A percentile compares a stretch with the other conserved stretches of the same genome.
Conservation (phyloP, 495 filamentous ascomycete species). For the Hypomontagnella submonticulosa region DNA sequence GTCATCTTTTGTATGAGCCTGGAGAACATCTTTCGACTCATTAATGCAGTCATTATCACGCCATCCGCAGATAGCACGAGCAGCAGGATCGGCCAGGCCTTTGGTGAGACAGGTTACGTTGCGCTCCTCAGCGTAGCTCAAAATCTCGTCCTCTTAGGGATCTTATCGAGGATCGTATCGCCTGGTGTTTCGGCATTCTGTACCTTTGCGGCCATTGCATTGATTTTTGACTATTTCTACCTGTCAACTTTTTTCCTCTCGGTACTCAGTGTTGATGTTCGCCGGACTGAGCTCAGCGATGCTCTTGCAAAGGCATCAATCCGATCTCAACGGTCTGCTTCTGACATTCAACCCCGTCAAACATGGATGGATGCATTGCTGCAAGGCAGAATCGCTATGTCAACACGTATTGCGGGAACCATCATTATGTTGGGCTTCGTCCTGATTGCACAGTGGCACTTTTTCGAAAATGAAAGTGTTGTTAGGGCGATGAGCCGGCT, state of each 20-base stretch:
- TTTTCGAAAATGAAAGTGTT: constrained; percentile 66
- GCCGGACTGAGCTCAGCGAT: constrained; percentile 70
- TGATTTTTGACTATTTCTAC: constrained; percentile 75
- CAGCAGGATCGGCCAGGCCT: constrained; percentile 70
- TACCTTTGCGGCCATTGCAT: constrained; percentile 73
- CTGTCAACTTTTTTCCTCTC: constrained; percentile 77
- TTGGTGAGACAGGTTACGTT: constrained; percentile 74
- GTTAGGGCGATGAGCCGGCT: constrained; percentile 56
- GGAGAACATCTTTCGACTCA: constrained; percentile 77
- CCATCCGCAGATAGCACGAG: constrained; percentile 69
- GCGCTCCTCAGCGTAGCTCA: constrained; percentile 68
- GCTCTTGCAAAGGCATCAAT: constrained; percentile 58
- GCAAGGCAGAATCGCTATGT: constrained; percentile 62
- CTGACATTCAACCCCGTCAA: constrained; percentile 42
- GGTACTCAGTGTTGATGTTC: constrained; percentile 78
- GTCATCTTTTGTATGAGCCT: constrained; percentile 76
- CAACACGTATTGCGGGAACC: constrained; percentile 69
- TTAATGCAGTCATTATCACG: constrained; percentile 74
- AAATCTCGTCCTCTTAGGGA: constrained; percentile 67
- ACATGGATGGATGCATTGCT: constrained; percentile 63
- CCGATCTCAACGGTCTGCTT: constrained; percentile 45
- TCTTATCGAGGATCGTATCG: constrained; percentile 67
- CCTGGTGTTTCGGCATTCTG: constrained; percentile 75
- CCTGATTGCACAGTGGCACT: constrained; percentile 72
- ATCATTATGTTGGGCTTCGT: constrained; percentile 70